A percentile compares a stretch with the other conserved stretches of the same genome.
These are phyloP conservation scores for Peltaster fructicola DNA, from an alignment of 2,329 filamentous ascomycete genomes.

Conservation along the genomic window DNA sequence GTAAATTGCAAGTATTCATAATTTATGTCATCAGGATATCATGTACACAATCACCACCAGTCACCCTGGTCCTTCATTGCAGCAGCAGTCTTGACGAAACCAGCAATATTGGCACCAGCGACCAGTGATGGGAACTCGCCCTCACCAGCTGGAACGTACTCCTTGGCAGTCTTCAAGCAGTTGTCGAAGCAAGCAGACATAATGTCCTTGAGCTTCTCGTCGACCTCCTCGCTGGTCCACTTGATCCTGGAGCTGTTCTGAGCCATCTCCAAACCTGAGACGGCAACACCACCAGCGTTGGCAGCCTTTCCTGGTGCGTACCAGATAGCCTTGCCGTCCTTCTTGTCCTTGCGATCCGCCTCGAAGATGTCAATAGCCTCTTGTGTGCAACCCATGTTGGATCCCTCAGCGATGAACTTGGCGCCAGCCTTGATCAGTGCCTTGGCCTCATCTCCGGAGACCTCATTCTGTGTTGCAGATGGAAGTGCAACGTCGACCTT, in stretches of 20 bases:
- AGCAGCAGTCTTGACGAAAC: conserved; percentile 86
- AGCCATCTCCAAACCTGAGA: conserved; percentile 96
- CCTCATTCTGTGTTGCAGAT: conserved; percentile 93
- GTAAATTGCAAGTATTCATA: conserved; percentile 5
- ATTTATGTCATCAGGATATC: conserved; percentile 2
- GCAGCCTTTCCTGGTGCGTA: conserved; percentile 94
- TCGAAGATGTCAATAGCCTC: conserved; percentile 91
- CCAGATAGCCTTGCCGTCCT: conserved; percentile 68
- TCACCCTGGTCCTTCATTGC: conserved; percentile 96
- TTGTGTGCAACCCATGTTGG: conserved; percentile 98
- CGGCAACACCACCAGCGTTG: conserved; percentile 93
- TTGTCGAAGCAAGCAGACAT: conserved; percentile 91
- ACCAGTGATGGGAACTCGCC: conserved; percentile 80
- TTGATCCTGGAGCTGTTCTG: conserved; percentile 80
- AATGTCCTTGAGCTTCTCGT: conserved; percentile 76
- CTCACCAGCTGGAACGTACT: conserved; percentile 63
- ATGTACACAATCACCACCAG: conserved; percentile 44
- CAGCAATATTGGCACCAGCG: conserved; percentile 90
- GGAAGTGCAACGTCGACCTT: conserved; percentile 84
- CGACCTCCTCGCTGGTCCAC: conserved; percentile 83
- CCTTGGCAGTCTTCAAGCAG: conserved; percentile 73
- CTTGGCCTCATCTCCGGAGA: conserved; percentile 77
- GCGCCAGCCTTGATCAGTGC: conserved; percentile 58
- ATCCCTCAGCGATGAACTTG: conserved; percentile 84
- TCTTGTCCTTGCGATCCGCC: conserved; percentile 48